These are phyloP conservation scores for Fusarium annulatum DNA, from an alignment of 2,329 filamentous ascomycete genomes.

Conservation along the genomic window DNA sequence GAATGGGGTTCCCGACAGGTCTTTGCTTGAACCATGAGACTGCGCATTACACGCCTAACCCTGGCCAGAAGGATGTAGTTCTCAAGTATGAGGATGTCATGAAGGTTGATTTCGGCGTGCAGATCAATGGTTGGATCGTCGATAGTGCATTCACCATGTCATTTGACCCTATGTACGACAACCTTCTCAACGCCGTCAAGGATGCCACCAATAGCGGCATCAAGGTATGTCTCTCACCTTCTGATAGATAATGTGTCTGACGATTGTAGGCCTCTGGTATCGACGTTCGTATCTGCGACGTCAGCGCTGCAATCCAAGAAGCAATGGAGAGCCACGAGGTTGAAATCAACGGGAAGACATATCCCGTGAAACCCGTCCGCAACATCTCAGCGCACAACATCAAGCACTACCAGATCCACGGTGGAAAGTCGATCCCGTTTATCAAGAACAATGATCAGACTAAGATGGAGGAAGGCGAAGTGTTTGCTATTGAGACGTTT, in stretches of 20 bases:
- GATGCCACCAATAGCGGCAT: slow-evolving; percentile 86
- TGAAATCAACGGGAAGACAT: slow-evolving; percentile 79
- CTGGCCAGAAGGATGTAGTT: slow-evolving; percentile 76
- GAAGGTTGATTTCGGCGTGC: slow-evolving; percentile 82
- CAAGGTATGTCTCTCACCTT: slow-evolving; percentile 52
- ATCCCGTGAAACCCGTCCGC: slow-evolving; percentile 82
- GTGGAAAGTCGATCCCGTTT: slow-evolving; percentile 88
- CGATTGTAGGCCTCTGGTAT: slow-evolving; percentile 71
- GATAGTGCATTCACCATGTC: slow-evolving; percentile 81
- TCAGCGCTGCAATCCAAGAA: slow-evolving; percentile 84
- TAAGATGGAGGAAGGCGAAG: slow-evolving; percentile 95
- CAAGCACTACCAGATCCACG: slow-evolving; percentile 85
- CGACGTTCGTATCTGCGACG: slow-evolving; percentile 85
- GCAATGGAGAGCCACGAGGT: slow-evolving; percentile 92
- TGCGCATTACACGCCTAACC: slow-evolving; percentile 85
- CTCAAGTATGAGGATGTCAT: slow-evolving; percentile 77
- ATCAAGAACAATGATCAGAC: slow-evolving; percentile 84
- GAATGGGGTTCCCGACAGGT: slow-evolving; percentile 86
- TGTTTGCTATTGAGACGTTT: slow-evolving; percentile 94
- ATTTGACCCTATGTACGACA: slow-evolving; percentile 78
- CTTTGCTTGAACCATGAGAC: slow-evolving; percentile 83
- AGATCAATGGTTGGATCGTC: slow-evolving; percentile 80
- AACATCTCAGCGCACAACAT: slow-evolving; percentile 90
- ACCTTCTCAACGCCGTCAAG: slow-evolving; percentile 75
- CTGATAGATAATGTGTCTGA: neutral